Percentiles rank a stretch among this genome's conserved stretches.
Evolutionary conservation across 208 protist genomes (phyloP).

Genomic region (Trichomonas gallinae): DNA sequence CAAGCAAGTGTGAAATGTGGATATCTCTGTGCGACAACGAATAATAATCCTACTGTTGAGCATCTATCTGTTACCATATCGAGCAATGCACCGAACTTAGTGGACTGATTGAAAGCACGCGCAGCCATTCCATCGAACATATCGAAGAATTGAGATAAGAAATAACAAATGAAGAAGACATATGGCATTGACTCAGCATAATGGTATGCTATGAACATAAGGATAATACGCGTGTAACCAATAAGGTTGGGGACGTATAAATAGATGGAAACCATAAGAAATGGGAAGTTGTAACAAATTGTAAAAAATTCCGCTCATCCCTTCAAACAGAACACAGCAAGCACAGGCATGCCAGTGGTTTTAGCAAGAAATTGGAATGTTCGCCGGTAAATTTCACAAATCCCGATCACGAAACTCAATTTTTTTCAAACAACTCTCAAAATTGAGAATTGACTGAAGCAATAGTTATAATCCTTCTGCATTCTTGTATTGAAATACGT

Average conservation of each 20-base stretch:
- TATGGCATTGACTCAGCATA: background rate
- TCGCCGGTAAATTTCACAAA: too few species aligned
- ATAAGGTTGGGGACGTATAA: conserved; percentile 29
- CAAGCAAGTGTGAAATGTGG: background rate
- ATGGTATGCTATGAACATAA: background rate
- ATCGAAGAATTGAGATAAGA: conserved; percentile 28
- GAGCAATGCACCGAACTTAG: conserved; percentile 30
- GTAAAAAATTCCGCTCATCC: background rate
- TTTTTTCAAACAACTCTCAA: too few species aligned
- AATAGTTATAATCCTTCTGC: too few species aligned
- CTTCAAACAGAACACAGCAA: too few species aligned
- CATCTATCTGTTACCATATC: conserved; percentile 33
- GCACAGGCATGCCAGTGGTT: too few species aligned
- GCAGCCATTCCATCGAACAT: conserved; percentile 29
- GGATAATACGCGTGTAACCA: conserved; percentile 21
- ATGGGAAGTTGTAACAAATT: background rate
- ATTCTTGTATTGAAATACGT: too few species aligned
- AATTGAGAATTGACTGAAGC: too few species aligned
- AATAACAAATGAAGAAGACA: background rate
- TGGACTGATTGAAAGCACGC: conserved; percentile 24
- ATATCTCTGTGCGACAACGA: background rate
- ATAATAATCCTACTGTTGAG: conserved; percentile 22
- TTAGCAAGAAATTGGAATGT: too few species aligned
- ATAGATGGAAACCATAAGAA: background rate
- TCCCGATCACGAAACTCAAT: too few species aligned